These are phyloP conservation scores for Blepharisma undulans DNA, from an alignment of 169 alveolate species.

Conservation along the genomic window DNA sequence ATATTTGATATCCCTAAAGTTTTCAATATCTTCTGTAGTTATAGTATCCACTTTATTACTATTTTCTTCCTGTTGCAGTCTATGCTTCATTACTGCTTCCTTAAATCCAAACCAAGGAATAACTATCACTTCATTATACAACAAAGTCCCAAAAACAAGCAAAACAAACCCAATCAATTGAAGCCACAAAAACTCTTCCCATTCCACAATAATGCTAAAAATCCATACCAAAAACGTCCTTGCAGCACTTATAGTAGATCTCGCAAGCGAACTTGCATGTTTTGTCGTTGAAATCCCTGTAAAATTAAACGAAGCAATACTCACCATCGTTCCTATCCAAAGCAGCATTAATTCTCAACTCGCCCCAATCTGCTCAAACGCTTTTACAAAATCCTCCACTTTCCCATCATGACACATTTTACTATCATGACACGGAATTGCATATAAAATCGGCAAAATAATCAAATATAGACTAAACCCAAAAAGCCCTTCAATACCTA, in stretches of 20 bases:
- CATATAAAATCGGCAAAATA: constrained; percentile 44
- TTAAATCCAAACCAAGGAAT: constrained; percentile 54
- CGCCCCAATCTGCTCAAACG: constrained; percentile 35
- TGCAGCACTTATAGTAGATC: constrained; percentile 58
- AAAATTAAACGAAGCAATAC: constrained; percentile 50
- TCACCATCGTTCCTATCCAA: not conserved
- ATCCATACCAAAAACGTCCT: constrained; percentile 68
- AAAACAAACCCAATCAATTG: constrained; percentile 73
- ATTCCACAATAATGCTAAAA: constrained; percentile 45
- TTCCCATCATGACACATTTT: constrained; percentile 39
- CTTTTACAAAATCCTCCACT: constrained; percentile 38
- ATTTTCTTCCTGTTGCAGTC: not conserved
- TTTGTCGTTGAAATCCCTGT: constrained; percentile 61
- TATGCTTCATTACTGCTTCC: constrained; percentile 39
- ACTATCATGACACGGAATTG: constrained; percentile 44
- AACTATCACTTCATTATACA: constrained; percentile 74
- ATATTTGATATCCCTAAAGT: not conserved
- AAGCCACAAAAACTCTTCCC: constrained; percentile 53
- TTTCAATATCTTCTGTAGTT: not conserved
- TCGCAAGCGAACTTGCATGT: constrained; percentile 58
- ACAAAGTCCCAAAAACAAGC: constrained; percentile 70
- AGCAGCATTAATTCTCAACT: not conserved
- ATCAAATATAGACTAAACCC: constrained; percentile 37
- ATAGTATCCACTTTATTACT: not conserved
- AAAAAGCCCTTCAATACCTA: constrained; percentile 64